A percentile compares a stretch with the other conserved stretches of the same genome.
Conservation (phyloP, 441 rosid species). For the Erodium trifolium region DNA sequence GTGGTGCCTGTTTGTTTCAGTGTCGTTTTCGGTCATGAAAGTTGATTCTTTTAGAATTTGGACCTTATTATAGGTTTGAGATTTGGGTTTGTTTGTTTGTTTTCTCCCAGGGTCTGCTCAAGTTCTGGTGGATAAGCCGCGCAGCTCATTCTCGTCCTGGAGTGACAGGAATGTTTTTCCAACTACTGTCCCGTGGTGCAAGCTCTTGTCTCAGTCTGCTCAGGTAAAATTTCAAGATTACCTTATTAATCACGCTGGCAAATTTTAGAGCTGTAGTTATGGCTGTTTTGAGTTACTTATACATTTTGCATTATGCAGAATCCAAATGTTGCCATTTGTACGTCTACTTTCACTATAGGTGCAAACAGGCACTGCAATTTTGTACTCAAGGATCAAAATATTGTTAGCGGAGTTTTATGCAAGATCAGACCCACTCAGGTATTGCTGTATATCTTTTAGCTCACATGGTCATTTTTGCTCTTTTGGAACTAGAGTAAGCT, state of each 20-base stretch:
- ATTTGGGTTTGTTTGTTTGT: constrained; percentile 11
- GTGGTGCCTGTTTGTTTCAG: not conserved
- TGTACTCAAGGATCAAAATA: constrained; percentile 39
- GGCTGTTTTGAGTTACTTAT: not conserved
- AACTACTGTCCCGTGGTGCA: constrained; percentile 47
- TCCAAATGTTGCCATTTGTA: constrained; percentile 33
- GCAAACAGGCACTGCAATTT: constrained; percentile 45
- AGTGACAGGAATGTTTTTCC: constrained; percentile 14
- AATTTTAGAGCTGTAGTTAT: not conserved
- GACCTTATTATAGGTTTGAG: not conserved
- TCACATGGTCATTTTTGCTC: not conserved
- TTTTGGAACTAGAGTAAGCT: constrained; percentile 10
- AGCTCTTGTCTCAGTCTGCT: constrained; percentile 76
- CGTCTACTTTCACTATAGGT: constrained; percentile 44
- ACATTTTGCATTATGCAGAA: constrained; percentile 42
- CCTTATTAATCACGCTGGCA: too few relatives aligned
- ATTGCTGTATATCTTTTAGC: constrained; percentile 8
- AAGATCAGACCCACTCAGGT: constrained; percentile 67
- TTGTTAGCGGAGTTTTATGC: constrained; percentile 46
- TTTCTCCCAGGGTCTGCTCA: constrained; percentile 42
- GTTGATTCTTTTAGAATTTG: not conserved
- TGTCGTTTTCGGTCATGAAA: constrained; percentile 2
- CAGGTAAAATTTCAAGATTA: constrained; percentile 34
- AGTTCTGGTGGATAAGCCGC: constrained; percentile 39
- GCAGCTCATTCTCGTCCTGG: constrained; percentile 44